A percentile compares a stretch with the other conserved stretches of the same genome.
These are phyloP conservation scores for Mucor sp. DNA, from an alignment of 371 early-diverging fungal species.

Conservation along the genomic window DNA sequence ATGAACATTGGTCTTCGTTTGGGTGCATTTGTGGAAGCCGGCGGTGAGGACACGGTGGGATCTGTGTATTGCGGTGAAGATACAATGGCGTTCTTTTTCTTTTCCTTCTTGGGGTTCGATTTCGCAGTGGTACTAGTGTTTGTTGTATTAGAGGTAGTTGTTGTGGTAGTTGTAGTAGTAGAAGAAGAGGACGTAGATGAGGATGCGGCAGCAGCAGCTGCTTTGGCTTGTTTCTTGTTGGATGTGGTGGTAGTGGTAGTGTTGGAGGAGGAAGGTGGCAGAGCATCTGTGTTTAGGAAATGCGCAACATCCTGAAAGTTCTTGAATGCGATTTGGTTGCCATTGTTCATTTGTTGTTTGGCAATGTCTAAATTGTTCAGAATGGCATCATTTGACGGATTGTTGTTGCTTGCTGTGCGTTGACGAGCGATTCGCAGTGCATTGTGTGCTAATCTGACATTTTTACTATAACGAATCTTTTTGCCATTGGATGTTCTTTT, in stretches of 20 bases:
- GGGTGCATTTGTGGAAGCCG: not conserved
- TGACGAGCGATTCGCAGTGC: slow-evolving; percentile 42
- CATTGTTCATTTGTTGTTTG: slow-evolving; percentile 12
- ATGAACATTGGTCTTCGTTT: slow-evolving; percentile 35
- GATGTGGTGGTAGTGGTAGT: not conserved
- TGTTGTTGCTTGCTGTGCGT: slow-evolving; percentile 17
- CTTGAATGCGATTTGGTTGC: slow-evolving; percentile 14
- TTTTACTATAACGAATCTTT: slow-evolving; percentile 46
- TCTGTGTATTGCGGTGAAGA: slow-evolving; percentile 1
- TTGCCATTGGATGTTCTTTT: slow-evolving; percentile 46
- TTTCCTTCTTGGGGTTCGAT: not conserved
- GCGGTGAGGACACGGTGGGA: not conserved
- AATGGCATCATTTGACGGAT: slow-evolving; percentile 28
- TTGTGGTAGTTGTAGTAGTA: not conserved
- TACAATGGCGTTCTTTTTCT: not conserved
- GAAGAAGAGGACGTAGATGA: not conserved
- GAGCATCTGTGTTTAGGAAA: slow-evolving; percentile 11
- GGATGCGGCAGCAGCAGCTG: not conserved
- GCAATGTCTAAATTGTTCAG: slow-evolving; percentile 20
- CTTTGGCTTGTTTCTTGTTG: not conserved
- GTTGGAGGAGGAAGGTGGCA: not conserved
- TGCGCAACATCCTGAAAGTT: slow-evolving; percentile 18
- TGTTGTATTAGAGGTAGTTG: not conserved
- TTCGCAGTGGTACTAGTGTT: not conserved
- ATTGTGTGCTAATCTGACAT: slow-evolving; percentile 38